Conservation (phyloP, 1,284 basidiomycete species). For the Afroboletus lepidellus region DNA sequence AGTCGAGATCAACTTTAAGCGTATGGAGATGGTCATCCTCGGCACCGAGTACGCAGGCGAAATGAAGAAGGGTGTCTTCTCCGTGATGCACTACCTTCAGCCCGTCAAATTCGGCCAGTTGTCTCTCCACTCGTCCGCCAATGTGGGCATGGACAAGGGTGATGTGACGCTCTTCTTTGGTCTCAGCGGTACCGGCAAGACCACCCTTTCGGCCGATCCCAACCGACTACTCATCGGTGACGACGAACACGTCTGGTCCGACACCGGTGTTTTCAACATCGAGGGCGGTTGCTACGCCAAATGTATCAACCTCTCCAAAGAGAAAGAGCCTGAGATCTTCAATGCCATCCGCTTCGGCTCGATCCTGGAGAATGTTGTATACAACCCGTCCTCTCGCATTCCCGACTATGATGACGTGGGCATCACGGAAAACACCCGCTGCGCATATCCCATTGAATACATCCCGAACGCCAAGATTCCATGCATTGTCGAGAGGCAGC, state of each 20-base stretch:
- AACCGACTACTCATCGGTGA: conserved; percentile 91
- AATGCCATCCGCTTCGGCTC: conserved; percentile 94
- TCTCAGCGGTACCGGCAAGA: conserved; percentile 98
- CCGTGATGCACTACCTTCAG: conserved; percentile 99
- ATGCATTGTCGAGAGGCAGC: conserved; percentile 81
- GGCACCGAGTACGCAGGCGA: conserved; percentile 99
- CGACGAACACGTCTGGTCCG: conserved; percentile 98
- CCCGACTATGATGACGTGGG: conserved; percentile 96
- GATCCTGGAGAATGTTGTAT: conserved; percentile 99
- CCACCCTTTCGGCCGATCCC: conserved; percentile 93
- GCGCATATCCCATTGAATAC: conserved; percentile 96
- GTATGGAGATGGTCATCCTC: conserved; percentile 99
- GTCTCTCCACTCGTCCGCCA: conserved; percentile 98
- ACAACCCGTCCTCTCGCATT: conserved; percentile 82
- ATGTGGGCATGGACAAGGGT: conserved; percentile 85
- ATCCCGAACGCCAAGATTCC: conserved; percentile 96
- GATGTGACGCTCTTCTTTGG: conserved; percentile 99
- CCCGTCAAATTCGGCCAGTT: conserved; percentile 98
- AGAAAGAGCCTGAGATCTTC: conserved; percentile 98
- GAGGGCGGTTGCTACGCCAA: conserved; percentile 99
- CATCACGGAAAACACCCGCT: conserved; percentile 99
- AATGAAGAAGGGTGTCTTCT: conserved; percentile 99
- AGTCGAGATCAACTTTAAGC: conserved; percentile 99
- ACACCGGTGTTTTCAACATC: conserved; percentile 99
- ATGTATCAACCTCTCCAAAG: conserved; percentile 92